Percentiles rank a stretch among this genome's conserved stretches.
These are phyloP conservation scores for Exophiala spinifera DNA, from an alignment of 2,329 filamentous ascomycete genomes.

Conservation along the genomic window DNA sequence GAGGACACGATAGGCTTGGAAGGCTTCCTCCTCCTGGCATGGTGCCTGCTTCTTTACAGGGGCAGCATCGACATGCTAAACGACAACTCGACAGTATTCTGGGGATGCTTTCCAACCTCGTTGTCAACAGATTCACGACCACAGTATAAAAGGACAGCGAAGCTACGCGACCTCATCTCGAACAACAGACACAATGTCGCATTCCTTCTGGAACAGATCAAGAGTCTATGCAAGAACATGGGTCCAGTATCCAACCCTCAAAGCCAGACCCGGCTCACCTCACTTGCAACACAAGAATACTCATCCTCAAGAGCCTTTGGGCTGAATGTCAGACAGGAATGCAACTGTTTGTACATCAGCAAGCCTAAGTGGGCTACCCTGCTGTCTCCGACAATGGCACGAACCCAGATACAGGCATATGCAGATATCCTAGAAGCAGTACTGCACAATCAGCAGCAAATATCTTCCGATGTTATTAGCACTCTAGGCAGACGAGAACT, in stretches of 20 bases:
- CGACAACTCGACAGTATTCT: neutral
- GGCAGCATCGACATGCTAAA: neutral
- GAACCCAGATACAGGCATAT: constrained; percentile 11
- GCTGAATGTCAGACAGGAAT: neutral
- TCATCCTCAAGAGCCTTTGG: neutral
- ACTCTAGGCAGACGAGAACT: constrained; percentile 16
- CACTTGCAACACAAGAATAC: neutral
- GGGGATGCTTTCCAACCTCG: neutral
- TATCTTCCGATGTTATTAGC: constrained; percentile 1
- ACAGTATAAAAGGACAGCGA: too few relatives aligned
- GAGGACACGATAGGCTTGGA: too few relatives aligned
- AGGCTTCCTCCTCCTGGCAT: neutral
- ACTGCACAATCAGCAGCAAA: constrained; percentile 7
- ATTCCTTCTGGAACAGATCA: neutral
- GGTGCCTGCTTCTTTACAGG: constrained; percentile 1
- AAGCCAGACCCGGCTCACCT: too few relatives aligned
- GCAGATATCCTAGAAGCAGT: constrained; percentile 20
- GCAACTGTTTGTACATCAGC: neutral
- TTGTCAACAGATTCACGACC: too few relatives aligned
- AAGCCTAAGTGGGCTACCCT: neutral
- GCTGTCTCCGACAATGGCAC: neutral
- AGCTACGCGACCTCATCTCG: neutral
- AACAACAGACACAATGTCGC: too few relatives aligned
- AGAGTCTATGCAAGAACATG: neutral
- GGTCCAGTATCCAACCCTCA: too few relatives aligned